Evolutionary conservation across 2,329 filamentous ascomycete genomes (phyloP).

Genomic region (Neofusicoccum kwambonambiense): DNA sequence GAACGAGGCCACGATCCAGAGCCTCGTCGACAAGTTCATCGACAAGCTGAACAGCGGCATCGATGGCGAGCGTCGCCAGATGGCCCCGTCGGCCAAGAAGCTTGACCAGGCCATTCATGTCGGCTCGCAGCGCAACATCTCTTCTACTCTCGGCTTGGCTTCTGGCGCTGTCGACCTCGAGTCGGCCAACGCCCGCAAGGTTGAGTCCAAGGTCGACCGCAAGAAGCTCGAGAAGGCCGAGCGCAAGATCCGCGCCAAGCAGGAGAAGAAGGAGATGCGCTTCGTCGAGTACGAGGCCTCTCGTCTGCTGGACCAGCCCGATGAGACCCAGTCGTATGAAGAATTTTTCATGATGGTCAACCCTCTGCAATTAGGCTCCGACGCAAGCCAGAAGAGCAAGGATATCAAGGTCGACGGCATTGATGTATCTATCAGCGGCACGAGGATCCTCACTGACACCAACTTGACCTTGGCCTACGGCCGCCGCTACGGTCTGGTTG

Average conservation of each 20-base stretch:
- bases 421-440: slow-evolving; percentile 87
- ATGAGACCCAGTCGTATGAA: slow-evolving; percentile 88
- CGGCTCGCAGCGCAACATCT: slow-evolving; percentile 90
- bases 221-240: slow-evolving; percentile 99
- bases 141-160: slow-evolving; percentile 86
- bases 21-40: slow-evolving; percentile 87
- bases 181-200: slow-evolving; percentile 86
- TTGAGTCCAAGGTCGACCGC: slow-evolving; percentile 94
- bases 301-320: slow-evolving; percentile 76
- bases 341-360: slow-evolving; percentile 99
- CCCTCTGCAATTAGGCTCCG: slow-evolving; percentile 79
- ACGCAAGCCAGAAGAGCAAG: slow-evolving; percentile 78
- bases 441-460: slow-evolving; percentile 87
- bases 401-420: slow-evolving; percentile 97
- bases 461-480: slow-evolving; percentile 88
- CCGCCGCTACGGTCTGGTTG: slow-evolving; percentile 92
- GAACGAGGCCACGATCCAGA: slow-evolving; percentile 74
- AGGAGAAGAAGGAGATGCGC: slow-evolving; percentile 98
- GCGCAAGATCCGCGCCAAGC: slow-evolving; percentile 94
- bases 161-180: slow-evolving; percentile 86
- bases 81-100: slow-evolving; percentile 75
- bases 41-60: slow-evolving; percentile 72
- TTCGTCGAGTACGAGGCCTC: slow-evolving; percentile 98
- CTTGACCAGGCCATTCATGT: slow-evolving; percentile 95
- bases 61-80: slow-evolving; percentile 64